Conservation (phyloP, 352 stramenopile genomes). For the Stephanocyclus meneghinianus region DNA sequence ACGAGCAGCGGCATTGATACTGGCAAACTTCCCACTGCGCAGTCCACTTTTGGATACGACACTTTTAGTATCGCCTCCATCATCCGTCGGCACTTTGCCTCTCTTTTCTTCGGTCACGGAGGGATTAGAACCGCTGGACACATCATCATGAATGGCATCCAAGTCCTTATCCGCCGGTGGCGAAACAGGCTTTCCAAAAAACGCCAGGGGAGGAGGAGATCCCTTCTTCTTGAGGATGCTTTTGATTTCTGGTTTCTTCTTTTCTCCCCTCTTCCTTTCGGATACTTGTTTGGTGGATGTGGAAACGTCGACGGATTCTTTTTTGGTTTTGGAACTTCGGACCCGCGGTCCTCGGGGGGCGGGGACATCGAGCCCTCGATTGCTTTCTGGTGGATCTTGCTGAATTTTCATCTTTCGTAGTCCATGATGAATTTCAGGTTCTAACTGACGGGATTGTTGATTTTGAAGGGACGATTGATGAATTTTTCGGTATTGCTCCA, state of each 20-base stretch:
- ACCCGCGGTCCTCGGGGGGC: not conserved
- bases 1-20: not conserved
- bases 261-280: not conserved
- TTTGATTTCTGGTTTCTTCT: constrained; percentile 5
- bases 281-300: not conserved
- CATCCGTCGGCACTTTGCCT: not conserved
- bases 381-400: constrained; percentile 20
- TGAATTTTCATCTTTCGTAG: not conserved
- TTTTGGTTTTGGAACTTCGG: constrained; percentile 8
- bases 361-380: constrained; percentile 9
- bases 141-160: not conserved
- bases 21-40: constrained; percentile 15
- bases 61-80: constrained; percentile 3
- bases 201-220: not conserved
- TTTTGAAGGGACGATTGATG: not conserved
- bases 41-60: not conserved
- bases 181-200: constrained; percentile 17
- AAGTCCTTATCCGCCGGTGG: not conserved
- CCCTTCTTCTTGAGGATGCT: constrained; percentile 11
- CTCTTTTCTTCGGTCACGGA: constrained; percentile 8
- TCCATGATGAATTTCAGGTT: not conserved
- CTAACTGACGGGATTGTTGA: not conserved
- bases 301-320: not conserved
- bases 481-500: constrained; percentile 7
- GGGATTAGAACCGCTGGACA: constrained; percentile 6